Base-by-base conservation (phyloP, 2,329 filamentous ascomycete species). In the Kalmusia sp. region DNA sequence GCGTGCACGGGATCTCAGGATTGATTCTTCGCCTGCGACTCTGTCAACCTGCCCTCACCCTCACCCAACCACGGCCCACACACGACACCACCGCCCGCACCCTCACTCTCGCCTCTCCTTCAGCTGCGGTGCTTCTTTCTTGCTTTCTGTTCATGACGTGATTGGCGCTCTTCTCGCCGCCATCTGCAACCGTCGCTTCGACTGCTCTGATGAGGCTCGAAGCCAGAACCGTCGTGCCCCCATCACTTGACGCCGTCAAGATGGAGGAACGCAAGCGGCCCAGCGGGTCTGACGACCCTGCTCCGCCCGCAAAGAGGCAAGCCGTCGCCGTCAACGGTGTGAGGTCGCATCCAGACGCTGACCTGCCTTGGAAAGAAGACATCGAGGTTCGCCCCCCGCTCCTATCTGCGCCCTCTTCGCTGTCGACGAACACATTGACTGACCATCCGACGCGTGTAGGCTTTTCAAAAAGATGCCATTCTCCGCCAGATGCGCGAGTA, bases 191-290 rank as follows among this genome's bases (percentile, higher is more conserved):
- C 33, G 51, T 46, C 57, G 52, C 76, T 69, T 76, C 75, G 78
- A 77, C 79, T 68, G 71, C 84, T 88, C 90, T 92, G 84, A 96
- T 96, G 91, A 85, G 90, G 85, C 87, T 90, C 80, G 89, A 90
- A 80, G 84, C 86, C 67, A 83, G 84, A 75, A 84, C 87, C 78
- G 83, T 88, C 77, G 84, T 88, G 83, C 86, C 87, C 85, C 86
- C 90, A 82, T 89, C 91, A 81, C 77, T 84, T 76, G 87, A 87
- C 84, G 84, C 91, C 80, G 82, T 87, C 82, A 96, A 95, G 86
- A 99, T 98, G 93, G 95, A 99, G 85, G 95, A 98, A 83, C 92
- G 95, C 86, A 99, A 99, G 86, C 88, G 95, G 86, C 90, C 92
- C 73, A 91, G 92, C 73, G 84, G 89, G 67, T 84, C 86, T 77